phyloP scores from a whole-genome alignment of 768 basidiomycete species.

The Cyclocybe aegerita region DNA sequence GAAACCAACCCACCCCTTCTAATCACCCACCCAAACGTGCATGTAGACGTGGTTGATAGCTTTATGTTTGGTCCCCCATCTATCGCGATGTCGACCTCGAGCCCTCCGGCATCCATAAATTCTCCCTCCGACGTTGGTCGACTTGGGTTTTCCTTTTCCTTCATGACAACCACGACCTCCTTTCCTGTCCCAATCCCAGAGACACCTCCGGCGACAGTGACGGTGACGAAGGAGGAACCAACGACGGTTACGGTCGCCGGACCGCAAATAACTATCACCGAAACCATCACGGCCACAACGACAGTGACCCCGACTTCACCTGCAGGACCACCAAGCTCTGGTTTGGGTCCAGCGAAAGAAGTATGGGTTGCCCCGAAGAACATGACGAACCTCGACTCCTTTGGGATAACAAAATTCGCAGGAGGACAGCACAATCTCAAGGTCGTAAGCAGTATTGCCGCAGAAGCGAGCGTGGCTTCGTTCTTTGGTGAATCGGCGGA shows the following conservation, averaged over 20 bases:
- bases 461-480: constrained; percentile 26
- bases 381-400: constrained; percentile 59
- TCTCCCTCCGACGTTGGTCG: not conserved
- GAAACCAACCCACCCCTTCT: no score
- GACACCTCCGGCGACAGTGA: constrained; percentile 9
- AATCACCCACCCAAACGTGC: no score
- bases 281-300: constrained; percentile 20
- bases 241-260: constrained; percentile 15
- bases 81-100: not conserved
- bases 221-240: constrained; percentile 15
- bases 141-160: constrained; percentile 16
- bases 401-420: constrained; percentile 58
- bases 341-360: constrained; percentile 15
- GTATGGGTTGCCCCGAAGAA: constrained; percentile 52
- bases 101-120: not conserved
- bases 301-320: constrained; percentile 10
- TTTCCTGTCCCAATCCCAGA: not conserved
- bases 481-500: constrained; percentile 4
- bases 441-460: constrained; percentile 50
- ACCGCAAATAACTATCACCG: constrained; percentile 22
- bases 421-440: constrained; percentile 54
- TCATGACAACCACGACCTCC: constrained; percentile 2
- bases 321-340: not conserved
- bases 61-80: no score
- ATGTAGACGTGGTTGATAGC: no score